Conservation (phyloP, 1,284 basidiomycete genomes). For the Apiotrichum sp. region DNA sequence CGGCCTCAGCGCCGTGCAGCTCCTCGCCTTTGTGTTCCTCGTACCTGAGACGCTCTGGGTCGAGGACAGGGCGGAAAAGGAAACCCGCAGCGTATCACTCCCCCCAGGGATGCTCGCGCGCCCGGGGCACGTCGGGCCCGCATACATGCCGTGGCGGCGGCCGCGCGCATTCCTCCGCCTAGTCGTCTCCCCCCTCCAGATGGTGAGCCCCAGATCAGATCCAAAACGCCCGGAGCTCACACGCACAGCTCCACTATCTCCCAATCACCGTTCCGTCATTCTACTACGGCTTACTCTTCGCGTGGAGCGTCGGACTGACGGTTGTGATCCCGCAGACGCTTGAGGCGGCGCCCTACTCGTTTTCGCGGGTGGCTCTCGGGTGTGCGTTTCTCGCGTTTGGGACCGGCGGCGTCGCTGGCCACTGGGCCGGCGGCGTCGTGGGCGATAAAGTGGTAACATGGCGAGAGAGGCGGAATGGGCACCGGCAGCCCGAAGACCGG, state of each 20-base stretch:
- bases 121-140: constrained; percentile 19
- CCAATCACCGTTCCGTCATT: constrained; percentile 31
- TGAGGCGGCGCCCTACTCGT: constrained; percentile 37
- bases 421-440: constrained; percentile 38
- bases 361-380: constrained; percentile 33
- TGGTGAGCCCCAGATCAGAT: constrained; percentile 5
- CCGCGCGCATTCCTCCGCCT: constrained; percentile 31
- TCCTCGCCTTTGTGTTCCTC: constrained; percentile 23
- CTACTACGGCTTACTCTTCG: constrained; percentile 41
- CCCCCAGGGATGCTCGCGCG: no score
- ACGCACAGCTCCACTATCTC: constrained; percentile 13
- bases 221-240: no score
- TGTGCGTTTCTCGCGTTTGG: constrained; percentile 36
- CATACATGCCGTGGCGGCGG: constrained; percentile 41
- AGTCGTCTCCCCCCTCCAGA: constrained; percentile 31
- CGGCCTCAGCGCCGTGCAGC: constrained; percentile 23
- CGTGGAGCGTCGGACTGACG: constrained; percentile 38
- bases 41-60: constrained; percentile 43
- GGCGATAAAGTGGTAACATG: constrained; percentile 35
- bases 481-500: constrained; percentile 42
- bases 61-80: background rate
- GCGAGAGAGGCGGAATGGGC: constrained; percentile 26
- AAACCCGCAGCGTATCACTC: no score
- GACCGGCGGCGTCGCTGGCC: constrained; percentile 38
- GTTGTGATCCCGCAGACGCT: constrained; percentile 37